Conservation (phyloP, 2,329 filamentous ascomycete genomes). For the Lecanicillium sp. region DNA sequence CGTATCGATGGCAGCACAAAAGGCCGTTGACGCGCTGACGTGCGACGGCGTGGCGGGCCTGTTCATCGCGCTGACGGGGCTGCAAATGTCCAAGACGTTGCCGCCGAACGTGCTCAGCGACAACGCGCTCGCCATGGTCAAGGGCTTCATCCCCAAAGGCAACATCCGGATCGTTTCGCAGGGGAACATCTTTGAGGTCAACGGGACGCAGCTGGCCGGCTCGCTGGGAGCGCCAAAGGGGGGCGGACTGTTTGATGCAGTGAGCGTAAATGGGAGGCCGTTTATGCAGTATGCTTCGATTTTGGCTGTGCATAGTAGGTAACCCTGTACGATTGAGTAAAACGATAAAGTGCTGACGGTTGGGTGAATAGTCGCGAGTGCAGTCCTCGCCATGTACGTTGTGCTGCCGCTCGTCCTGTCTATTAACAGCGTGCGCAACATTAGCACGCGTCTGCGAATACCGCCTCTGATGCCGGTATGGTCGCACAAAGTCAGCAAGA, state of each 20-base stretch:
- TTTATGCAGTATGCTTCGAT: not conserved
- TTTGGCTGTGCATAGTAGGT: slow-evolving; percentile 3
- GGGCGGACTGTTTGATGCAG: slow-evolving; percentile 10
- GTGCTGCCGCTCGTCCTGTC: slow-evolving; percentile 24
- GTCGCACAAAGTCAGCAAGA: slow-evolving; percentile 19
- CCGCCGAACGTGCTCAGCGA: slow-evolving; percentile 7
- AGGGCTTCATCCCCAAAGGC: slow-evolving; percentile 23
- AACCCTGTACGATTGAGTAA: not conserved
- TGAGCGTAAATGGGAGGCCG: not conserved
- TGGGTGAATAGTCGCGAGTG: slow-evolving; percentile 13
- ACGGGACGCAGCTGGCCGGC: slow-evolving; percentile 20
- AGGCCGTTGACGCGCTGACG: slow-evolving; percentile 24
- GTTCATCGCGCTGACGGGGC: slow-evolving; percentile 21
- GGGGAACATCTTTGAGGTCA: slow-evolving; percentile 23
- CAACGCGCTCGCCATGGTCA: slow-evolving; percentile 15
- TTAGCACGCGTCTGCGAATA: slow-evolving; percentile 21
- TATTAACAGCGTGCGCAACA: slow-evolving; percentile 22
- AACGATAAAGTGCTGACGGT: not conserved
- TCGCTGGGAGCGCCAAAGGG: slow-evolving; percentile 15
- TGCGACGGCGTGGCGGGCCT: slow-evolving; percentile 30
- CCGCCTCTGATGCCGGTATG: slow-evolving; percentile 19
- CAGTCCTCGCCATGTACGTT: slow-evolving; percentile 21
- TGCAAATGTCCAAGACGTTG: slow-evolving; percentile 22
- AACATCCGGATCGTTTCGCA: slow-evolving; percentile 22
- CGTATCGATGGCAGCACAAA: slow-evolving; percentile 25